Conservation (phyloP, 2,329 filamentous ascomycete genomes). For the Albophoma yamanashiensis region DNA sequence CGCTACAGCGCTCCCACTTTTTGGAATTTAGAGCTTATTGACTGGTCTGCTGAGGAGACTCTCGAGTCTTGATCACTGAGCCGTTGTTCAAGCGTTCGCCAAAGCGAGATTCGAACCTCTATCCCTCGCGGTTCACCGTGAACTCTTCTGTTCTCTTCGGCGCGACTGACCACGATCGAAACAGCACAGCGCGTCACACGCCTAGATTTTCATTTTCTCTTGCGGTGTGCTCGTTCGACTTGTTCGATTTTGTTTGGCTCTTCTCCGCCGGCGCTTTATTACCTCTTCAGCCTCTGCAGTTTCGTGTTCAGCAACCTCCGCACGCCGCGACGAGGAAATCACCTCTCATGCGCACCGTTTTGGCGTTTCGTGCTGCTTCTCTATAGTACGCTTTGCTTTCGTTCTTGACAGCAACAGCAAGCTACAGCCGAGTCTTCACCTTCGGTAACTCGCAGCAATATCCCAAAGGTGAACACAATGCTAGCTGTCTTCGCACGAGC, state of each 20-base stretch:
- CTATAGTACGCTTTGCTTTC: background rate
- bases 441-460: background rate
- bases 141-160: background rate
- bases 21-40: constrained; percentile 3
- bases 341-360: background rate
- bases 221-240: background rate
- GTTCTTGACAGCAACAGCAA: background rate
- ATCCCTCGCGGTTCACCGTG: background rate
- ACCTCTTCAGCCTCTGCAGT: background rate
- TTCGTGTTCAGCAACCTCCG: background rate
- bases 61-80: background rate
- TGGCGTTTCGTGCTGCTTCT: background rate
- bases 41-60: background rate
- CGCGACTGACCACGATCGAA: background rate
- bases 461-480: background rate
- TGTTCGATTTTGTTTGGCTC: background rate
- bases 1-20: constrained; percentile 3
- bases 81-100: background rate
- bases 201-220: background rate
- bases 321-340: background rate
- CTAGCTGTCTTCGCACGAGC: background rate
- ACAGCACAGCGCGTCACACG: background rate
- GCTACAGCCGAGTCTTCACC: background rate
- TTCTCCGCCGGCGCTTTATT: background rate
- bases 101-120: background rate